A percentile compares a stretch with the other conserved stretches of the same genome.
These are phyloP conservation scores for Pholiota conissans DNA, from an alignment of 768 basidiomycete species.

Conservation along the genomic window DNA sequence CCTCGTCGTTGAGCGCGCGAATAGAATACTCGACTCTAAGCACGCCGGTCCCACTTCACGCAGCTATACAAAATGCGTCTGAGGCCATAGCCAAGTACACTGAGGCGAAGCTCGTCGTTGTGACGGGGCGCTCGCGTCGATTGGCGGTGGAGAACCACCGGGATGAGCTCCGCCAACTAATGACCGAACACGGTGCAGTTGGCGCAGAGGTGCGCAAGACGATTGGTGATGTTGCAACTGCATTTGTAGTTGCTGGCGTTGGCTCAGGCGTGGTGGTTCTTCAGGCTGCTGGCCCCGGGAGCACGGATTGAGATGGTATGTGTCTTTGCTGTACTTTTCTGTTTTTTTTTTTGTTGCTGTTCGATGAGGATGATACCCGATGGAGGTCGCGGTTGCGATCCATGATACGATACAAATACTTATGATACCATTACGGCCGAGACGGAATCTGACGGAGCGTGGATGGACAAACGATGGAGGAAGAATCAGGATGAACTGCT, in stretches of 20 bases:
- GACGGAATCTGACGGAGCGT: too few species aligned
- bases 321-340: too few species aligned
- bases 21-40: slow-evolving; percentile 61
- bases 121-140: slow-evolving; percentile 76
- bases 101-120: slow-evolving; percentile 46
- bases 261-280: slow-evolving; percentile 66
- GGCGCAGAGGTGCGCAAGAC: slow-evolving; percentile 75
- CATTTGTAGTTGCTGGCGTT: slow-evolving; percentile 64
- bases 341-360: too few species aligned
- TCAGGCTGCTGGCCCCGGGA: slow-evolving; percentile 54
- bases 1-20: slow-evolving; percentile 39
- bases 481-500: too few species aligned
- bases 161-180: slow-evolving; percentile 65
- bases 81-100: slow-evolving; percentile 9
- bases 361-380: too few species aligned
- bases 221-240: slow-evolving; percentile 81
- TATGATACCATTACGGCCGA: too few species aligned
- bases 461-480: too few species aligned
- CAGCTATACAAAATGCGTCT: slow-evolving; percentile 49
- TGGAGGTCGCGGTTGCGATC: too few species aligned
- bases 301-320: slow-evolving; percentile 73
- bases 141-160: slow-evolving; percentile 72
- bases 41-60: slow-evolving; percentile 61
- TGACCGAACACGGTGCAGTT: slow-evolving; percentile 55
- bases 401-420: too few species aligned